Conservation (phyloP, 2,329 filamentous ascomycete genomes). For the Aureobasidium namibiae region DNA sequence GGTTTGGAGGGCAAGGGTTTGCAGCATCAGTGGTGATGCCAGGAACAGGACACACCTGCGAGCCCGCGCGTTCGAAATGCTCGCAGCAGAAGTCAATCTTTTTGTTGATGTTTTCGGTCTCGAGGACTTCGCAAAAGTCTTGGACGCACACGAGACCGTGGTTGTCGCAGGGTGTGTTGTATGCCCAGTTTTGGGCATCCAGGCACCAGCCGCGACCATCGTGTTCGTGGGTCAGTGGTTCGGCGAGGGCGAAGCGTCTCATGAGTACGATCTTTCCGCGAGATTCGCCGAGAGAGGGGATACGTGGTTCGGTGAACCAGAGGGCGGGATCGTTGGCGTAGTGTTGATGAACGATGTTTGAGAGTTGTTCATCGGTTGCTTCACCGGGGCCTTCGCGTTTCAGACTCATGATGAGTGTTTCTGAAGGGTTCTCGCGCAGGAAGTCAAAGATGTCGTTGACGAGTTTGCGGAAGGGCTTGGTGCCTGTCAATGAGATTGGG, state of each 20-base stretch:
- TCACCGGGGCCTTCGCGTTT: slow-evolving; percentile 86
- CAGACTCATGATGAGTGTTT: slow-evolving; percentile 76
- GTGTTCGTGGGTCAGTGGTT: neutral
- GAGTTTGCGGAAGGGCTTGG: slow-evolving; percentile 68
- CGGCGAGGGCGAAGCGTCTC: slow-evolving; percentile 61
- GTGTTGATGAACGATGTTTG: slow-evolving; percentile 61
- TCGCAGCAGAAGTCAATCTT: slow-evolving; percentile 69
- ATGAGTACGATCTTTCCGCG: slow-evolving; percentile 79
- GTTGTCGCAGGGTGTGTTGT: slow-evolving; percentile 74
- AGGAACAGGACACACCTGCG: slow-evolving; percentile 29
- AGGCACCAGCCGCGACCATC: slow-evolving; percentile 51
- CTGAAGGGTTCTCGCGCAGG: slow-evolving; percentile 66
- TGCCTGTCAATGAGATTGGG: slow-evolving; percentile 74
- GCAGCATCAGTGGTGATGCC: slow-evolving; percentile 31
- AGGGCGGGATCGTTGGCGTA: slow-evolving; percentile 52
- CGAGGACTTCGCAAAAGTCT: slow-evolving; percentile 85
- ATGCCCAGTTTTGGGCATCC: slow-evolving; percentile 63
- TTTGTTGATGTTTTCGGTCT: slow-evolving; percentile 64
- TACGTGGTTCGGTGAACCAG: slow-evolving; percentile 72
- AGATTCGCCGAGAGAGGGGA: slow-evolving; percentile 70
- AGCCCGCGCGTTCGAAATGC: slow-evolving; percentile 63
- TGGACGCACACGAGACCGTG: slow-evolving; percentile 76
- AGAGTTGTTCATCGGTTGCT: slow-evolving; percentile 70
- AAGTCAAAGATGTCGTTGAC: slow-evolving; percentile 61
- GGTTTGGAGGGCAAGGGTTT: slow-evolving; percentile 41